Evolutionary conservation across 2,329 filamentous ascomycete genomes (phyloP), one percentile per base, ranked within the genome.

Genomic region (Calonectria ilicicola): DNA sequence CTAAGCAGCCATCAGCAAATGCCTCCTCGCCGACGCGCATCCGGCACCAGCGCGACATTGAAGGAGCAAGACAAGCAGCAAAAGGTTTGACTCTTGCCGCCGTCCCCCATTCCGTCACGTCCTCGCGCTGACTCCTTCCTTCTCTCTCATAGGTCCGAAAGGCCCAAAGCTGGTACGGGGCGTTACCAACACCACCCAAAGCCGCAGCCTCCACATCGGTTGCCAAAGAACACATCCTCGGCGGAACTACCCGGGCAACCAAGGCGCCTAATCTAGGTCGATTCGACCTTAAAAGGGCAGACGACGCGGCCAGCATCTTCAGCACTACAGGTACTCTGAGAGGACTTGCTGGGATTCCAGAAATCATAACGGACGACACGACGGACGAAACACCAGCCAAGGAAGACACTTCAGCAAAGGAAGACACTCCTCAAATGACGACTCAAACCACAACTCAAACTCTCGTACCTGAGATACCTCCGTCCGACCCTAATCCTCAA

Each of bases 91-190:
- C 42, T 32, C 15, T 14, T 21, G 6, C 10, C 46, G 6, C 14
- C n/a, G 19, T 15, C 38, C 5, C 40, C 29, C 21, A 15, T 53
- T 49, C 58, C 23, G 5, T 19, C 15, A 49, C 27, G 21, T 29
- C 21, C n/a, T 14, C 65, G 42, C 6, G 26, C 27, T 56, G 21
- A 47, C 58, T 15, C 62, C 19, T 15, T 53, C 19, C n/a, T 62
- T 42, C 46, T 17, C 58, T 19, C 26, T 60, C 26, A 40, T 76
- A 91, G 89, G 82, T 87, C 44, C 86, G 85, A 72, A 90, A 90
- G 79, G 82, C 87, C 10, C 85, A 85, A 60, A 92, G 90, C 80
- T 93, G 91, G 91, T 92, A 92, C 80, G 89, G 90, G 66, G 90
- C 91, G 21, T 92, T 89, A 89, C 88, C 90, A 21, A 85, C 88